Percentiles rank a stretch among this genome's conserved stretches.
Evolutionary conservation across 2,329 filamentous ascomycete genomes (phyloP).

Genomic region (Teratosphaeria destructans): DNA sequence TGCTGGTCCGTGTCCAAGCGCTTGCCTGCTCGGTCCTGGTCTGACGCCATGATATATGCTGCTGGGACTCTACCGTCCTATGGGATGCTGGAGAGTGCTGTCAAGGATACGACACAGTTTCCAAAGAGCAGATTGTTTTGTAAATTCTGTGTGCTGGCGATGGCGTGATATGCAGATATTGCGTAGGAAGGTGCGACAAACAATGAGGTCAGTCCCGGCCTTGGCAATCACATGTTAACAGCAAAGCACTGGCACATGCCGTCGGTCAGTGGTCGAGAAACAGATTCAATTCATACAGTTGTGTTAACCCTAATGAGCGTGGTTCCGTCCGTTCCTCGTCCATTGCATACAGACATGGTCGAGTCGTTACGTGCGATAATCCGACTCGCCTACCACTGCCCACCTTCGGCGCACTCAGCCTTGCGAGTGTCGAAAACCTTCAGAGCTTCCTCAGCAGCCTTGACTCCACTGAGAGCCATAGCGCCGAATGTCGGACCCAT

Average conservation of each 20-base stretch:
- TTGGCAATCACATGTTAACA: background rate
- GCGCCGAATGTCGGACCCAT: constrained; percentile 88
- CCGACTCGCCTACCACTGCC: background rate
- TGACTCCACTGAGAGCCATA: constrained; percentile 79
- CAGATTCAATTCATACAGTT: background rate
- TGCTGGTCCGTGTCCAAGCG: background rate
- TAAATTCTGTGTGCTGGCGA: too few species aligned
- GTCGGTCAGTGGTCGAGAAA: background rate
- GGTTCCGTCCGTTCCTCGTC: background rate
- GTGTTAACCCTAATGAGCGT: background rate
- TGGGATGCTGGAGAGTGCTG: background rate
- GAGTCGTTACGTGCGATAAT: background rate
- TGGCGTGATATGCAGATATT: background rate
- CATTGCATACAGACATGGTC: background rate
- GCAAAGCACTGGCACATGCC: background rate
- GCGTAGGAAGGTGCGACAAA: background rate
- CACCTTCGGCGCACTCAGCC: constrained; percentile 55
- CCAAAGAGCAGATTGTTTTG: too few species aligned
- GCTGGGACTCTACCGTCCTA: background rate
- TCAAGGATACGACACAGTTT: background rate
- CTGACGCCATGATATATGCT: background rate
- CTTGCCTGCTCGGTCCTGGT: background rate
- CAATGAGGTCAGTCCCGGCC: background rate
- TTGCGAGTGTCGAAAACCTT: constrained; percentile 67
- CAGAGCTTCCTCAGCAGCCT: constrained; percentile 80